phyloP scores from a whole-genome alignment of 1,284 basidiomycete species.

The Heliocybe sulcata region DNA sequence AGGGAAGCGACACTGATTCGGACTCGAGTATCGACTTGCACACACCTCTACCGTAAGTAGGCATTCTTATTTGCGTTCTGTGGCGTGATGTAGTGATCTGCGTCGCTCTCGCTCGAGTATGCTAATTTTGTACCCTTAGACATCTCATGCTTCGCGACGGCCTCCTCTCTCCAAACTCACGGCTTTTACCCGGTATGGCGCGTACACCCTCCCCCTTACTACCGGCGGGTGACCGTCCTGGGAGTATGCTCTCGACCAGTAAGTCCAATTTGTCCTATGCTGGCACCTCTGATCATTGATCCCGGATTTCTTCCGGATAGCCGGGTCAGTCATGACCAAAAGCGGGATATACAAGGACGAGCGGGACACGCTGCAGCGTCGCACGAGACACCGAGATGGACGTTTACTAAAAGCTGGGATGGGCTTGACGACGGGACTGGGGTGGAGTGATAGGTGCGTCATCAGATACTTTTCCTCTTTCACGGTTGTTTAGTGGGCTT shows the following conservation, averaged over 20 bases:
- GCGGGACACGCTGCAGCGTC: slow-evolving; percentile 54
- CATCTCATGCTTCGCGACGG: slow-evolving; percentile 71
- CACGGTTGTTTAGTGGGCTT: slow-evolving; percentile 8
- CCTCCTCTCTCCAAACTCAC: slow-evolving; percentile 67
- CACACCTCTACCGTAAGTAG: slow-evolving; percentile 68
- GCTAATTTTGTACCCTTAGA: slow-evolving; percentile 24
- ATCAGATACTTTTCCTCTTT: slow-evolving; percentile 5
- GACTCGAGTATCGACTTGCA: slow-evolving; percentile 73
- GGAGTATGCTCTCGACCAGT: slow-evolving; percentile 34
- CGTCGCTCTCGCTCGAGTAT: background rate
- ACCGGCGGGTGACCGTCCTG: slow-evolving; percentile 22
- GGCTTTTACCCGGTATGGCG: slow-evolving; percentile 40
- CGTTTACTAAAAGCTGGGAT: slow-evolving; percentile 60
- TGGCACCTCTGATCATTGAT: slow-evolving; percentile 2
- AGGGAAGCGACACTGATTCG: slow-evolving; percentile 37
- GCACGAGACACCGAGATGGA: slow-evolving; percentile 67
- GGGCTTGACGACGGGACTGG: slow-evolving; percentile 73
- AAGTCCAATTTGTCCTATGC: slow-evolving; percentile 11
- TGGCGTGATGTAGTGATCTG: slow-evolving; percentile 2
- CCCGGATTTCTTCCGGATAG: slow-evolving; percentile 6
- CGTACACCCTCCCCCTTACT: slow-evolving; percentile 18
- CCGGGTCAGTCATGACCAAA: slow-evolving; percentile 38
- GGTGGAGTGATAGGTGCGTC: slow-evolving; percentile 74
- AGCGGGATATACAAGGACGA: slow-evolving; percentile 54
- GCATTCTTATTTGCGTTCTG: slow-evolving; percentile 3